Evolutionary conservation across 306 rosid genomes (phyloP).

Genomic region (Pterocarpus macrocarpus): DNA sequence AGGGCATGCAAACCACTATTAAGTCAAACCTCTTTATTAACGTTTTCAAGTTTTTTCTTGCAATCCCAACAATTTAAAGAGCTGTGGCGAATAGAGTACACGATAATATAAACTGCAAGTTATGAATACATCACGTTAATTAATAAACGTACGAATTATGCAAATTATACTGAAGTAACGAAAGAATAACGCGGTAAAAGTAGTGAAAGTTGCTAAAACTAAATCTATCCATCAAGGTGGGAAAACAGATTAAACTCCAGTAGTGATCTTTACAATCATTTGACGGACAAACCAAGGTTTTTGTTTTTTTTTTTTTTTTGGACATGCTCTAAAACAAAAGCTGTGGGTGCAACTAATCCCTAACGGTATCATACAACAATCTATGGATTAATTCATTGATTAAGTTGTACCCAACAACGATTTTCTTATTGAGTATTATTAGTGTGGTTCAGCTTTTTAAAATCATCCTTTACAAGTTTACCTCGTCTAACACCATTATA

Average conservation of each 20-base stretch:
- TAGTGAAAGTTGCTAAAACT: too few species aligned
- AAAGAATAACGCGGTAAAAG: too few species aligned
- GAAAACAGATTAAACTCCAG: too few species aligned
- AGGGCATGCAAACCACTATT: not conserved
- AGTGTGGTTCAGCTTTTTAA: conserved; percentile 22
- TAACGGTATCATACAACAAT: not conserved
- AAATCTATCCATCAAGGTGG: too few species aligned
- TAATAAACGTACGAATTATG: too few species aligned
- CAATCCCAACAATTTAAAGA: not conserved
- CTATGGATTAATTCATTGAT: conserved; percentile 18
- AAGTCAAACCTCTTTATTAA: not conserved
- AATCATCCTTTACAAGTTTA: not conserved
- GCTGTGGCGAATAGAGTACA: not conserved
- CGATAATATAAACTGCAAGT: not conserved
- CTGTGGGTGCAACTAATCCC: conserved; percentile 14
- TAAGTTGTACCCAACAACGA: not conserved
- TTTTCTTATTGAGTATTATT: not conserved
- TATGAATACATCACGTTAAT: not conserved
- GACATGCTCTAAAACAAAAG: not conserved
- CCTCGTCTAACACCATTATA: not conserved
- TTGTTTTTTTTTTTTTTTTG: too few species aligned
- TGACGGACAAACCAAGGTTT: not conserved
- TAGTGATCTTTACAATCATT: not conserved
- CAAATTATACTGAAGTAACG: too few species aligned
- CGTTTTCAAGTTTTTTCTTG: conserved; percentile 17